phyloP scores from a whole-genome alignment of 176 grass and related monocot genomes.

The Chloris gayana region DNA sequence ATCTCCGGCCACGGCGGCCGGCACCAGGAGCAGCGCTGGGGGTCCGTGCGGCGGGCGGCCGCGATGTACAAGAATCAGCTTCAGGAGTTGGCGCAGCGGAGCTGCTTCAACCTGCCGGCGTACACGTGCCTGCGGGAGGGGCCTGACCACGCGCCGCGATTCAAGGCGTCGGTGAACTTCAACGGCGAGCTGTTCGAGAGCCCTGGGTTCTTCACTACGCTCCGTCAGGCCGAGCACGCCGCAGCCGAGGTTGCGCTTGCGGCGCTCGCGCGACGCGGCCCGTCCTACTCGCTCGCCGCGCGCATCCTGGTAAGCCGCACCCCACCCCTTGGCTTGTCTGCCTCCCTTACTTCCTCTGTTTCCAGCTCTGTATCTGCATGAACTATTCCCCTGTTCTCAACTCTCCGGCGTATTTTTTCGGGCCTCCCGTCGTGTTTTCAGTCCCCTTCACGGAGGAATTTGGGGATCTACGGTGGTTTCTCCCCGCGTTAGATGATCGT shows the following conservation, averaged over 20 bases:
- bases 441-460: constrained; percentile 20
- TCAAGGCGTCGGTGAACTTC: constrained; percentile 66
- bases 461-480: constrained; percentile 35
- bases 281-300: constrained; percentile 52
- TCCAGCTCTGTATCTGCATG: constrained; percentile 8
- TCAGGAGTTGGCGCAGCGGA: constrained; percentile 70
- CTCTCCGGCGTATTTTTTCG: not conserved
- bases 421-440: not conserved
- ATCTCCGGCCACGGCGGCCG: constrained; percentile 39
- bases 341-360: not conserved
- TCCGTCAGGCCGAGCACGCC: constrained; percentile 55
- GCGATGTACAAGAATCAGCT: constrained; percentile 76
- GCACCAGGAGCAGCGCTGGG: constrained; percentile 34
- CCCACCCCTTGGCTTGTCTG: no score
- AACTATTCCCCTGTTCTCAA: not conserved
- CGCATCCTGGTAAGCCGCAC: constrained; percentile 64
- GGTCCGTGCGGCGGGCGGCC: not conserved
- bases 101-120: constrained; percentile 68
- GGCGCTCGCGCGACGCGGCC: constrained; percentile 52
- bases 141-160: constrained; percentile 58
- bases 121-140: constrained; percentile 57
- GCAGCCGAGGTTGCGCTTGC: constrained; percentile 59
- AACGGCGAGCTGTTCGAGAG: constrained; percentile 67
- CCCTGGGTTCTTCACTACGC: constrained; percentile 47
- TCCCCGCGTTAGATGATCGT: not conserved